A percentile compares a stretch with the other conserved stretches of the same genome.
phyloP scores from a whole-genome alignment of 179 eudicot genomes.

The Camellia oleifera region DNA sequence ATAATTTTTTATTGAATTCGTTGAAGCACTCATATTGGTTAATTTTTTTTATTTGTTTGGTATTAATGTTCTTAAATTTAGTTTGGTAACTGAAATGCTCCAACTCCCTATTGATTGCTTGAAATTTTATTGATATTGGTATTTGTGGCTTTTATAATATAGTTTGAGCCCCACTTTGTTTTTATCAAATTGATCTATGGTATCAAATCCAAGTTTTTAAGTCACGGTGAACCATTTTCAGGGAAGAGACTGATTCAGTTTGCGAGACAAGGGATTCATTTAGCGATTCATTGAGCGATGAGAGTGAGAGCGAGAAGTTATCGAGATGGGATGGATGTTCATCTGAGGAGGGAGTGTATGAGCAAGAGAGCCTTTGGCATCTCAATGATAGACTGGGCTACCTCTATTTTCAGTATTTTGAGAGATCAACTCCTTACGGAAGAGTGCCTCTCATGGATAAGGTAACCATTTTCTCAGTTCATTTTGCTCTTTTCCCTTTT shows the following conservation, averaged over 20 bases:
- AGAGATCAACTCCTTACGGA: slow-evolving; percentile 81
- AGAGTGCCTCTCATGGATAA: slow-evolving; percentile 98
- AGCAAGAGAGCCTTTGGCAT: slow-evolving; percentile 60
- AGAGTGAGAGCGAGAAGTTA: slow-evolving; percentile 79
- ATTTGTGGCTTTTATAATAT: not conserved
- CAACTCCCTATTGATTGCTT: not conserved
- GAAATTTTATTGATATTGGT: not conserved
- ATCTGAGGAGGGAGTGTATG: slow-evolving; percentile 71
- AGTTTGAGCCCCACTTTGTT: too few relatives aligned
- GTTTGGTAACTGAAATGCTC: not conserved
- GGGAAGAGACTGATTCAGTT: slow-evolving; percentile 74
- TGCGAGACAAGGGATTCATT: slow-evolving; percentile 80
- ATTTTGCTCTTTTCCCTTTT: not conserved
- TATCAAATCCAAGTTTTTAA: too few relatives aligned
- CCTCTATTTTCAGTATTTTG: slow-evolving; percentile 83
- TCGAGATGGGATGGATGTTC: slow-evolving; percentile 91
- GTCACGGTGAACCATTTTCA: slow-evolving; percentile 14
- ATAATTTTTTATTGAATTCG: not conserved
- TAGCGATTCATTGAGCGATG: slow-evolving; percentile 87
- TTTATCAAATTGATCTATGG: not conserved
- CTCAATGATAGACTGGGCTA: slow-evolving; percentile 73
- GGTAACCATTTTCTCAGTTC: slow-evolving; percentile 36
- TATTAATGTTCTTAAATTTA: not conserved
- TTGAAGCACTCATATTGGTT: not conserved
- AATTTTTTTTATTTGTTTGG: not conserved